Evolutionary conservation across 805 yeast genomes (phyloP).

Genomic region (Ogataea trehaloabstinens): DNA sequence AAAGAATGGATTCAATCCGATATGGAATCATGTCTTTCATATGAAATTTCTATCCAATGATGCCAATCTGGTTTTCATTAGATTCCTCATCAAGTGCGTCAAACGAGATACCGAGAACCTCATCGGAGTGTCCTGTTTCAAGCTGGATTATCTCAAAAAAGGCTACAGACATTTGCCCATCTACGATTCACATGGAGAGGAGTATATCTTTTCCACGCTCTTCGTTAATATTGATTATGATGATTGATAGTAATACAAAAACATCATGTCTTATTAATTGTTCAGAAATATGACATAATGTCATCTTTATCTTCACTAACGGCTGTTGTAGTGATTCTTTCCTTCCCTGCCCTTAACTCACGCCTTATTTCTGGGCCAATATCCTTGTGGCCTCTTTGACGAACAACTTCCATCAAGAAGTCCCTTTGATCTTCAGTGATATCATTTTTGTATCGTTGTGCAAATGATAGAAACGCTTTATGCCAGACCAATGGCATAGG

Average conservation of each 20-base stretch:
- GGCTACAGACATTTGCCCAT: constrained; percentile 86
- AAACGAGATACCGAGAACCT: constrained; percentile 21
- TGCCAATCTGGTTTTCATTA: constrained; percentile 53
- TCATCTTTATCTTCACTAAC: constrained; percentile 26
- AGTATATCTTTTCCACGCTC: constrained; percentile 50
- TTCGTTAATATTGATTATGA: constrained; percentile 36
- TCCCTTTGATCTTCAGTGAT: constrained; percentile 99
- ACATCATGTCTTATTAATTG: no score
- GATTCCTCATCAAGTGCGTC: constrained; percentile 44
- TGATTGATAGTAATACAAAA: no score
- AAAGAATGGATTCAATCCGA: constrained; percentile 85
- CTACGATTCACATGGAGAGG: constrained; percentile 79
- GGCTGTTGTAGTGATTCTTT: constrained; percentile 39
- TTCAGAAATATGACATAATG: constrained; percentile 31
- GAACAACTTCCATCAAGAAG: constrained; percentile 82
- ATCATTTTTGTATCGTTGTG: constrained; percentile 95
- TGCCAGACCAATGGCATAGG: constrained; percentile 95
- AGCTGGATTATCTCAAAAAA: constrained; percentile 58
- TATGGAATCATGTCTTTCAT: constrained; percentile 63
- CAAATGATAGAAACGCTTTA: constrained; percentile 89
- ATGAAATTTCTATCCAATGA: constrained; percentile 37
- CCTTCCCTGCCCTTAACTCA: constrained; percentile 83
- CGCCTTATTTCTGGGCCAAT: constrained; percentile 94
- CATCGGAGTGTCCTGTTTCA: constrained; percentile 60
- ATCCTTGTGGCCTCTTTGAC: constrained; percentile 83